phyloP scores from a whole-genome alignment of 164 flowering plant genomes.

The Vitis rupestris region DNA sequence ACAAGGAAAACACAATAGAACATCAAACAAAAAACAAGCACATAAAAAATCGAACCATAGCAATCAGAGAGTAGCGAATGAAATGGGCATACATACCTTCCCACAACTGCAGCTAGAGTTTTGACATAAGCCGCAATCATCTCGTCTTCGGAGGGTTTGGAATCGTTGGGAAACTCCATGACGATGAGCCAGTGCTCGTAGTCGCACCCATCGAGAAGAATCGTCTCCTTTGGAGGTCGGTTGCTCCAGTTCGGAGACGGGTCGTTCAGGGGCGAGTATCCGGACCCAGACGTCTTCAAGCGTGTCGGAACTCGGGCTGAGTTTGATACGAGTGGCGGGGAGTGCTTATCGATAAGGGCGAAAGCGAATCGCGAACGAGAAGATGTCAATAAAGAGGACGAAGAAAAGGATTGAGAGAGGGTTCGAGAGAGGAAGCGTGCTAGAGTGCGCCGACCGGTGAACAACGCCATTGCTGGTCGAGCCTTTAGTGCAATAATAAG shows the following conservation, averaged over 20 bases:
- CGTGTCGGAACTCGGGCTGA: constrained; percentile 35
- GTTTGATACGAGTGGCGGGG: constrained; percentile 16
- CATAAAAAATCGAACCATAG: neutral
- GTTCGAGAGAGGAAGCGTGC: constrained; percentile 27
- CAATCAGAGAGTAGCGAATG: neutral
- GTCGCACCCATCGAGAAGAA: constrained; percentile 92
- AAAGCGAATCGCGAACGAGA: constrained; percentile 29
- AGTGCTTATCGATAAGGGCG: constrained; percentile 14
- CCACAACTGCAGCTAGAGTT: constrained; percentile 76
- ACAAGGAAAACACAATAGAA: neutral
- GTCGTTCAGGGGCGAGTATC: constrained; percentile 89
- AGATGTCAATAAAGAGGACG: constrained; percentile 13
- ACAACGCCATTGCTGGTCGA: constrained; percentile 33
- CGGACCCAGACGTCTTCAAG: constrained; percentile 58
- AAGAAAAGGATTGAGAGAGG: constrained; percentile 19
- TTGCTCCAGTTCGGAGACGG: constrained; percentile 97
- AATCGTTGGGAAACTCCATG: constrained; percentile 75
- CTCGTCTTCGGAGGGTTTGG: constrained; percentile 77
- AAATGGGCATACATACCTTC: constrained; percentile 45
- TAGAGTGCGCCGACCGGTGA: constrained; percentile 39
- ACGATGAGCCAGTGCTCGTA: constrained; percentile 98
- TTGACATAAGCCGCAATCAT: constrained; percentile 79
- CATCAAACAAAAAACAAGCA: neutral
- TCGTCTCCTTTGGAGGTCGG: constrained; percentile 94
- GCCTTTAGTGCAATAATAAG: too few relatives aligned